phyloP scores from a whole-genome alignment of 176 grass and related monocot species.

The Zea luxurians region DNA sequence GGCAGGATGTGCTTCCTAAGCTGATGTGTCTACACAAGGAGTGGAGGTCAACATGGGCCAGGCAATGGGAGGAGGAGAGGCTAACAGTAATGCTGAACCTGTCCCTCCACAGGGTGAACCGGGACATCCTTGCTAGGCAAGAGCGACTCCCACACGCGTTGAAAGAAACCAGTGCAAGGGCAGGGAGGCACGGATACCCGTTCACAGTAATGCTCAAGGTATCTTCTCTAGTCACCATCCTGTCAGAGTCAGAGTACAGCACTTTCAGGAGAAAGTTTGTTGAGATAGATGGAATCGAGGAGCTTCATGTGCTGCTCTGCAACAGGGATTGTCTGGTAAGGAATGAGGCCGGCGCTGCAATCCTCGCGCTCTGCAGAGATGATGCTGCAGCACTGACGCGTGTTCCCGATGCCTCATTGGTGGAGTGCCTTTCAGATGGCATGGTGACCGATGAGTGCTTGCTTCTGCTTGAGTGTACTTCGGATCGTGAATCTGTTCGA shows the following conservation, averaged over 20 bases:
- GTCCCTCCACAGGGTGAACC: neutral
- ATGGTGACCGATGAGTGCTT: neutral
- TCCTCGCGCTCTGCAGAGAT: slow-evolving; percentile 9
- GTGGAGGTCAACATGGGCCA: slow-evolving; percentile 14
- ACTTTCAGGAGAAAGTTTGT: neutral
- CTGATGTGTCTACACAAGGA: slow-evolving; percentile 16
- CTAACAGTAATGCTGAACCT: slow-evolving; percentile 11
- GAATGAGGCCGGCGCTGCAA: slow-evolving; percentile 1
- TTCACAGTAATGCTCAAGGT: neutral
- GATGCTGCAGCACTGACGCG: neutral
- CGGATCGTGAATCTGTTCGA: neutral
- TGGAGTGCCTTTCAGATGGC: slow-evolving; percentile 4
- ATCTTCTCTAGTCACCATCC: neutral
- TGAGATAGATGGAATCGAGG: neutral
- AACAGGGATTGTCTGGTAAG: neutral
- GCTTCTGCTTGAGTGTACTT: slow-evolving; percentile 1
- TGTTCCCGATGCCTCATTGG: neutral
- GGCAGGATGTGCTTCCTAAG: slow-evolving; percentile 21
- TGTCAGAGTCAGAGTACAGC: slow-evolving; percentile 1
- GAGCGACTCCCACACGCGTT: neutral
- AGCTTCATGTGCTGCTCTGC: neutral
- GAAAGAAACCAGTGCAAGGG: neutral
- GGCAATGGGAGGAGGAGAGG: slow-evolving; percentile 19
- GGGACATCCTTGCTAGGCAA: slow-evolving; percentile 4
- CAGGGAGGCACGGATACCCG: neutral